phyloP scores from a whole-genome alignment of 2,329 filamentous ascomycete species.

The Monosporascus sp. region DNA sequence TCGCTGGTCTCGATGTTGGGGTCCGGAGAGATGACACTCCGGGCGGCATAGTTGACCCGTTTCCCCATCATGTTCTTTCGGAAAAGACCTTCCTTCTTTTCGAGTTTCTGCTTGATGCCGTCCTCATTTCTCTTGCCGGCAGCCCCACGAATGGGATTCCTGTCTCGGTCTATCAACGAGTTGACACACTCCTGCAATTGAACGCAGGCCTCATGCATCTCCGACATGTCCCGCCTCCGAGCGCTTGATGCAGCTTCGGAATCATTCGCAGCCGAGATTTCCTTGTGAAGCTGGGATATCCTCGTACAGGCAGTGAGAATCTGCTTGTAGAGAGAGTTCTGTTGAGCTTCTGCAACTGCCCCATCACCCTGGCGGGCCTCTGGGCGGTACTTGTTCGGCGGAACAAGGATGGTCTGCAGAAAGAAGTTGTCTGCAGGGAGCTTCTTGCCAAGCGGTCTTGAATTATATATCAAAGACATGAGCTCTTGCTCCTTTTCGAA shows the following conservation, averaged over 20 bases:
- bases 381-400: constrained; percentile 86
- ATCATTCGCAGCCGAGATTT: constrained; percentile 48
- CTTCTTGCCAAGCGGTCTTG: constrained; percentile 58
- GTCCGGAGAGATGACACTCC: constrained; percentile 96
- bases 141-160: constrained; percentile 74
- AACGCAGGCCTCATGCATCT: constrained; percentile 77
- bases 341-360: constrained; percentile 79
- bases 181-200: constrained; percentile 87
- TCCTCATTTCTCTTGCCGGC: constrained; percentile 78
- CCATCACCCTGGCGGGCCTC: constrained; percentile 76
- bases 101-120: constrained; percentile 94
- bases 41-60: constrained; percentile 95
- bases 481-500: constrained; percentile 87
- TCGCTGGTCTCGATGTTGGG: constrained; percentile 99
- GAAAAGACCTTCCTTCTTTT: constrained; percentile 98
- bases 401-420: constrained; percentile 76
- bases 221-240: constrained; percentile 59
- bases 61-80: constrained; percentile 99
- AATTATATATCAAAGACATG: constrained; percentile 77
- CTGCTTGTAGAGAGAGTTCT: constrained; percentile 82
- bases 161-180: constrained; percentile 82
- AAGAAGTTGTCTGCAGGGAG: constrained; percentile 92
- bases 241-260: constrained; percentile 30
- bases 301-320: constrained; percentile 72
- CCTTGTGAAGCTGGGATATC: constrained; percentile 69